Evolutionary conservation across 345 rosid species (phyloP), one percentile per base, ranked within the genome.

Genomic region (Cardamine chenopodiifolia): DNA sequence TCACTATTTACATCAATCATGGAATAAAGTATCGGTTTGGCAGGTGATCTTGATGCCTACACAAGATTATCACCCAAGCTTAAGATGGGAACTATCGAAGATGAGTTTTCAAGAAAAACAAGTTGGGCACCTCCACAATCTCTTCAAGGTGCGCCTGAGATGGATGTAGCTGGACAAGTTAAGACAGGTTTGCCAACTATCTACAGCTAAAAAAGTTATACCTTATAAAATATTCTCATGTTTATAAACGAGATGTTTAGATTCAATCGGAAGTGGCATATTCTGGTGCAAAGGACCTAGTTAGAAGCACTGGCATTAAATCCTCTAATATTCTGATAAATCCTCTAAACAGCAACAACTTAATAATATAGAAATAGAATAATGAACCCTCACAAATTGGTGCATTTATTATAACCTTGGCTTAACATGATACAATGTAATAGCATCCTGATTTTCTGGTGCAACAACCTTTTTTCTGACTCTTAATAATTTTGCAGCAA

Each of bases 21-120:
- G 59, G 28, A 57, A 31, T 17, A 57, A 74, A 40, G 49, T 60
- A 74, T 23, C 2, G 47, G 62, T 77, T 70, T 77, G 48, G 56
- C 89, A 95, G 99, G 86, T 74, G 91, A 89, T 83, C 75, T 90
- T 77, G 99, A 91, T 69, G 83, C 86, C 68, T 95, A 88, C 80
- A 64, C 73, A 32, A 82, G 82, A 48, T 81, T 93, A 66, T 88
- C 89, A 62, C 81, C 90, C 47, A 95, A 92, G 86, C 99, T 92
- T 77, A 92, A 86, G 86, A 80, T 92, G 79, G 89, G 84, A 79
- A 72, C 60, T 31, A 48, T 89, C 35, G 97, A 91, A 70, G 94
- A 93, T 78, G 91, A 83, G 34, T 88, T 81, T 72, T 45, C 85
- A 4, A 28, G 73, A 40, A 81, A 74, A 35, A 35, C 26, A 69